These are phyloP conservation scores for Cucurbita argyrosperma DNA, from an alignment of 306 rosid genomes.

Conservation along the genomic window DNA sequence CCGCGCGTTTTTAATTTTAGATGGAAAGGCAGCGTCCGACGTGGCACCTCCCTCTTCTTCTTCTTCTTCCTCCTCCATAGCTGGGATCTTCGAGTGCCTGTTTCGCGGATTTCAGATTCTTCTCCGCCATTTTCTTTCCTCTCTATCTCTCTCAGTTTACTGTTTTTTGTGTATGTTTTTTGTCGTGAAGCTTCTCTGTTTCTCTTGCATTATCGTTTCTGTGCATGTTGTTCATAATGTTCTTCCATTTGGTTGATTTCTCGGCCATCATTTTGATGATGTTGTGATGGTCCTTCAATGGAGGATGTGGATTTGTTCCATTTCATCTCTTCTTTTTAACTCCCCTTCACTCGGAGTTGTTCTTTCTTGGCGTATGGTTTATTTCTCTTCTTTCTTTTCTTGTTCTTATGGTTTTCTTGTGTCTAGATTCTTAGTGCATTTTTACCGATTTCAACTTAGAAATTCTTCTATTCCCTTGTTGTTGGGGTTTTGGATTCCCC, in stretches of 20 bases:
- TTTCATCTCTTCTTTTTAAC: not conserved
- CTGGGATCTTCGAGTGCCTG: not conserved
- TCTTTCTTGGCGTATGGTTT: conserved; percentile 2
- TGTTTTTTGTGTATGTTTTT: not conserved
- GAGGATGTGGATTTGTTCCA: not conserved
- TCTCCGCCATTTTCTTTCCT: not conserved
- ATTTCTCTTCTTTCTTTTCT: not conserved
- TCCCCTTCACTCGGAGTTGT: not conserved
- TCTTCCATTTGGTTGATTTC: conserved; percentile 1
- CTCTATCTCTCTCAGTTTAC: conserved; percentile 4
- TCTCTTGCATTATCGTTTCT: not conserved
- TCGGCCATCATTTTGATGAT: not conserved
- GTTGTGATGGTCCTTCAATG: not conserved
- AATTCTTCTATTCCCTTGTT: conserved; percentile 18
- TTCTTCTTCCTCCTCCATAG: not conserved
- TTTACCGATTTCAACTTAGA: conserved; percentile 10
- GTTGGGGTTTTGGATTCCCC: conserved; percentile 12
- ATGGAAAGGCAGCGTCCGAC: conserved; percentile 4
- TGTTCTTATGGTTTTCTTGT: conserved; percentile 13
- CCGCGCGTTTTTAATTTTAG: not conserved
- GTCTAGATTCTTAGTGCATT: conserved; percentile 25
- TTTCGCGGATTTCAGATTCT: conserved; percentile 16
- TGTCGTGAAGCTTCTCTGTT: not conserved
- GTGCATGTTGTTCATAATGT: not conserved
- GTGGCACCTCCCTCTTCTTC: conserved; percentile 8